Evolutionary conservation across 2,329 filamentous ascomycete species (phyloP).

Genomic region (Rhinocladiella similis): DNA sequence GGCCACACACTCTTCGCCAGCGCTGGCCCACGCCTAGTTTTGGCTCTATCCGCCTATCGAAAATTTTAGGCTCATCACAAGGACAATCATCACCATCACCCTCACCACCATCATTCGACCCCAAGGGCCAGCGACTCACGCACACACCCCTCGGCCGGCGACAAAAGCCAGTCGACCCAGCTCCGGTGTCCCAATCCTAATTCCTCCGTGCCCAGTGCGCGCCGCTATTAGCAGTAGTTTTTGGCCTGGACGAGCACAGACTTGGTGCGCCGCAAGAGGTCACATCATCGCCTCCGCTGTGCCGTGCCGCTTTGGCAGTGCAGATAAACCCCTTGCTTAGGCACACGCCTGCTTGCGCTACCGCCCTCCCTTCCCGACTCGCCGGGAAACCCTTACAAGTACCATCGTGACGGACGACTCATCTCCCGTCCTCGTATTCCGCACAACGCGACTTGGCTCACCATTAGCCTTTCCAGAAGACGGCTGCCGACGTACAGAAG

Average conservation of each 20-base stretch:
- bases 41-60: not conserved
- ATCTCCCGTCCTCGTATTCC: too few species aligned
- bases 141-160: not conserved
- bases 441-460: not conserved
- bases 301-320: slow-evolving; percentile 1
- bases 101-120: not conserved
- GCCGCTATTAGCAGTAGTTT: slow-evolving; percentile 5
- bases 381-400: slow-evolving; percentile 2
- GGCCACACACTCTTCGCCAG: slow-evolving; percentile 20
- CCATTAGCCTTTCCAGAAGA: slow-evolving; percentile 24
- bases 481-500: slow-evolving; percentile 7
- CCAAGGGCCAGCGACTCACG: not conserved
- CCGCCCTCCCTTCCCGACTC: slow-evolving; percentile 20
- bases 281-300: not conserved
- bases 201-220: slow-evolving; percentile 8
- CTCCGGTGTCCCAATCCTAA: too few species aligned
- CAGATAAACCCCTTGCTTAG: slow-evolving; percentile 6
- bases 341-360: slow-evolving; percentile 10
- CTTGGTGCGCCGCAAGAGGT: not conserved
- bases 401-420: too few species aligned
- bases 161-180: not conserved
- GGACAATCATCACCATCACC: too few species aligned
- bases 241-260: not conserved
- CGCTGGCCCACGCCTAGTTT: slow-evolving; percentile 4
- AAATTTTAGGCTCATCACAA: slow-evolving; percentile 1